These are phyloP conservation scores for Moesziomyces sp. DNA, from an alignment of 1,284 basidiomycete species.

Conservation along the genomic window DNA sequence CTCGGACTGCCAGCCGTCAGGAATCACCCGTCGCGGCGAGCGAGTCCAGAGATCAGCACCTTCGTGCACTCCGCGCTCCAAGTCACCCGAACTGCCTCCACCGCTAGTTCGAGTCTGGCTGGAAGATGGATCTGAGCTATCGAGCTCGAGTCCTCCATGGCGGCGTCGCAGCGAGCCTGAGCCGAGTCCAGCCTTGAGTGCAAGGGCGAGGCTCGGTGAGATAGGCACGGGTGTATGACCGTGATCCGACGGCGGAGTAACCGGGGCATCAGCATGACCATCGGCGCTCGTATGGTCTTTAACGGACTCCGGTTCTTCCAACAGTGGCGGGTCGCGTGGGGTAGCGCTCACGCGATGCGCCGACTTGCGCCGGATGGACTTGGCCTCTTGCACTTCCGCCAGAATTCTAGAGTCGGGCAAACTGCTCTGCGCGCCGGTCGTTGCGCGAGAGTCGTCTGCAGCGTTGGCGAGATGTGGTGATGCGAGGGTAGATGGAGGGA, in stretches of 20 bases:
- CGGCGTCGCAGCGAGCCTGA: slow-evolving; percentile 6
- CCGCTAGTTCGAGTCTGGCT: neutral
- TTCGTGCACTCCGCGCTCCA: neutral
- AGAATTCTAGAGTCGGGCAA: neutral
- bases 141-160: neutral
- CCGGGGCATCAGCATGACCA: neutral
- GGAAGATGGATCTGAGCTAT: neutral
- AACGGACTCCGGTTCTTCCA: slow-evolving; percentile 16
- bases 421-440: no score
- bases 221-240: slow-evolving; percentile 10
- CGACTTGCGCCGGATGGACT: slow-evolving; percentile 4
- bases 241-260: slow-evolving; percentile 11
- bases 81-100: no score
- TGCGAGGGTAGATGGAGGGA: neutral
- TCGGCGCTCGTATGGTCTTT: slow-evolving; percentile 6
- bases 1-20: slow-evolving; percentile 15
- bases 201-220: slow-evolving; percentile 11
- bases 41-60: neutral
- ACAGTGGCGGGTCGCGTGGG: slow-evolving; percentile 18
- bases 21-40: neutral
- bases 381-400: neutral
- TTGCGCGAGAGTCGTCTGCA: neutral
- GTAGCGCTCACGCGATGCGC: slow-evolving; percentile 17
- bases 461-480: neutral
- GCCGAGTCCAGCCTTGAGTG: slow-evolving; percentile 16